phyloP scores from a whole-genome alignment of 78 protist genomes.

The Dictyostelium purpureum region DNA sequence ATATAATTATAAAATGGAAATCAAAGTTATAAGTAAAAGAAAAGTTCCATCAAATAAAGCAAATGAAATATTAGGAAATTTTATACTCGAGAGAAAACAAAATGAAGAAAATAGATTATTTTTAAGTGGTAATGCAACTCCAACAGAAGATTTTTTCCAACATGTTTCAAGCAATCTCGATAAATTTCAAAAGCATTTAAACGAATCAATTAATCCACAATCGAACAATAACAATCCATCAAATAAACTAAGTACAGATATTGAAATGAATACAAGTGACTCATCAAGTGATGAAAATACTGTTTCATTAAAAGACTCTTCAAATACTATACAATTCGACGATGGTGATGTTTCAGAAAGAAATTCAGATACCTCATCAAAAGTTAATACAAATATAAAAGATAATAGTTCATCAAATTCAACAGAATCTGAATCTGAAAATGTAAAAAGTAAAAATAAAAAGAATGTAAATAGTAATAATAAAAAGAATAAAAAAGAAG shows the following conservation, averaged over 20 bases:
- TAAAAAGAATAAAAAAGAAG: background rate
- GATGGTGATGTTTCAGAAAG: constrained; percentile 72
- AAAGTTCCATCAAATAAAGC: background rate
- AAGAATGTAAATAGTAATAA: background rate
- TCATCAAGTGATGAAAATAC: background rate
- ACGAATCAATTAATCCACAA: constrained; percentile 31
- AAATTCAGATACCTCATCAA: constrained; percentile 18
- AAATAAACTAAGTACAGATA: background rate
- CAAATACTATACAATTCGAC: constrained; percentile 17
- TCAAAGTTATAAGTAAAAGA: background rate
- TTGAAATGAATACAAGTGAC: background rate
- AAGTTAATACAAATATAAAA: background rate
- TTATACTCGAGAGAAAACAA: constrained; percentile 16
- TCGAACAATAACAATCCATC: background rate
- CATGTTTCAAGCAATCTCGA: constrained; percentile 11
- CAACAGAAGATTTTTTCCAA: constrained; percentile 49
- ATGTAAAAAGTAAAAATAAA: background rate
- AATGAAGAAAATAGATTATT: constrained; percentile 12
- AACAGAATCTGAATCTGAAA: constrained; percentile 48
- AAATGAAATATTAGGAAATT: constrained; percentile 22
- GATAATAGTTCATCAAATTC: background rate
- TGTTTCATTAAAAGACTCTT: constrained; percentile 14
- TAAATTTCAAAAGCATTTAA: constrained; percentile 46
- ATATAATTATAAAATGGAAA: constrained; percentile 8
- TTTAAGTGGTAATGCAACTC: constrained; percentile 20